Percentiles rank a stretch among this genome's conserved stretches.
Evolutionary conservation across 2,329 filamentous ascomycete species (phyloP).

Genomic region (Aspergillus sp.): DNA sequence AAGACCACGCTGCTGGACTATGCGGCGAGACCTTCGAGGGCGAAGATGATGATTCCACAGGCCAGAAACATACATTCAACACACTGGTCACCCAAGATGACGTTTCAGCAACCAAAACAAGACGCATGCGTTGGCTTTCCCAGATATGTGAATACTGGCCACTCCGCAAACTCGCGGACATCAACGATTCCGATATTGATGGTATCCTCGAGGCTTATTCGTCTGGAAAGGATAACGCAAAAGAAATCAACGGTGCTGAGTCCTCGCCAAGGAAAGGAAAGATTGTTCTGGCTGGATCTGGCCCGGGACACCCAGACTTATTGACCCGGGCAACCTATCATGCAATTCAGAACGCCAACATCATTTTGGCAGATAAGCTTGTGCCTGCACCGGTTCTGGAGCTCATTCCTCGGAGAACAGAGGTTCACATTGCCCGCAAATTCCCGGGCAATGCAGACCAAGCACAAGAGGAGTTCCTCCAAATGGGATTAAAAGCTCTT

Average conservation of each 20-base stretch:
- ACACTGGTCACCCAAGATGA: slow-evolving; percentile 70
- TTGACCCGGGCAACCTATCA: slow-evolving; percentile 62
- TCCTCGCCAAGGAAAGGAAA: slow-evolving; percentile 48
- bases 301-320: slow-evolving; percentile 87
- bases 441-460: slow-evolving; percentile 95
- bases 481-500: slow-evolving; percentile 67
- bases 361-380: slow-evolving; percentile 51
- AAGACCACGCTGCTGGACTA: slow-evolving; percentile 56
- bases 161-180: slow-evolving; percentile 70
- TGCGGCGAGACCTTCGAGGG: slow-evolving; percentile 39
- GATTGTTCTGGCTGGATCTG: slow-evolving; percentile 85
- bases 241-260: slow-evolving; percentile 7
- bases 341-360: slow-evolving; percentile 44
- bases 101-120: slow-evolving; percentile 66
- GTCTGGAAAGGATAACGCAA: slow-evolving; percentile 20
- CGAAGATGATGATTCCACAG: slow-evolving; percentile 44
- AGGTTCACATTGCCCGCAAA: slow-evolving; percentile 88
- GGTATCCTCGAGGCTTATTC: slow-evolving; percentile 69
- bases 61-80: slow-evolving; percentile 79
- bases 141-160: slow-evolving; percentile 99
- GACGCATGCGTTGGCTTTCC: slow-evolving; percentile 85
- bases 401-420: slow-evolving; percentile 82
- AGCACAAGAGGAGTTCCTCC: slow-evolving; percentile 84
- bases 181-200: slow-evolving; percentile 76
- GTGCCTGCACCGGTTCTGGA: slow-evolving; percentile 76